phyloP scores from a whole-genome alignment of 805 yeast species.

The Wilhelminamyces savonicus region DNA sequence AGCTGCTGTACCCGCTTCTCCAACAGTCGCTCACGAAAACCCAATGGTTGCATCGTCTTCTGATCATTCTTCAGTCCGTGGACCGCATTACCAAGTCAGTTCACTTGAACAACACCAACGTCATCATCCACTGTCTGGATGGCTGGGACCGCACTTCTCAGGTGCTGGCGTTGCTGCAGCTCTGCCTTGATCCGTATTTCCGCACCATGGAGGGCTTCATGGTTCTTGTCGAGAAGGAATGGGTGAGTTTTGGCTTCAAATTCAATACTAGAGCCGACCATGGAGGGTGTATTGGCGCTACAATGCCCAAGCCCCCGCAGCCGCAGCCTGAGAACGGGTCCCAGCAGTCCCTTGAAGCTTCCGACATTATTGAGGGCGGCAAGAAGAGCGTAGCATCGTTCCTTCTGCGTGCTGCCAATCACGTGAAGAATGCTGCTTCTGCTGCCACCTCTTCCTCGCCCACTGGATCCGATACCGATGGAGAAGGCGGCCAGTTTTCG shows the following conservation, averaged over 20 bases:
- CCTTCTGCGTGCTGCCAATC: slow-evolving; percentile 29
- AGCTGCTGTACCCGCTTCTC: slow-evolving; percentile 17
- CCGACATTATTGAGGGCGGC: slow-evolving; percentile 3
- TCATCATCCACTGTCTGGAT: slow-evolving; percentile 90
- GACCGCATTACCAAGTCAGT: slow-evolving; percentile 77
- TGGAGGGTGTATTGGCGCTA: slow-evolving; percentile 45
- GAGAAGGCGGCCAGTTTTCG: slow-evolving; percentile 18
- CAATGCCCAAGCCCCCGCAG: slow-evolving; percentile 12
- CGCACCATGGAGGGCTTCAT: slow-evolving; percentile 86
- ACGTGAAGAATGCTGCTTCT: slow-evolving; percentile 31
- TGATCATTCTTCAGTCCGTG: slow-evolving; percentile 65
- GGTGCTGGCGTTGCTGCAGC: slow-evolving; percentile 72
- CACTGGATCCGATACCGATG: slow-evolving; percentile 6
- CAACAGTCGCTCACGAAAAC: slow-evolving; percentile 56
- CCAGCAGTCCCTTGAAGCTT: slow-evolving; percentile 3
- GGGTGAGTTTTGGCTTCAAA: slow-evolving; percentile 92
- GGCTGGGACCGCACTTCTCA: slow-evolving; percentile 99
- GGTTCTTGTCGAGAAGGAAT: slow-evolving; percentile 83
- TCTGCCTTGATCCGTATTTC: slow-evolving; percentile 85
- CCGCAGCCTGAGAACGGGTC: slow-evolving; percentile 6
- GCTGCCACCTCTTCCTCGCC: slow-evolving; percentile 5
- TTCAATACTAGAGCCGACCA: slow-evolving; percentile 82
- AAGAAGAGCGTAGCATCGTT: not conserved
- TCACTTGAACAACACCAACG: slow-evolving; percentile 74
- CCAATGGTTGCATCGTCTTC: slow-evolving; percentile 73